A percentile compares a stretch with the other conserved stretches of the same genome.
Evolutionary conservation across 2,329 filamentous ascomycete genomes (phyloP).

Genomic region (Fusarium sp.): DNA sequence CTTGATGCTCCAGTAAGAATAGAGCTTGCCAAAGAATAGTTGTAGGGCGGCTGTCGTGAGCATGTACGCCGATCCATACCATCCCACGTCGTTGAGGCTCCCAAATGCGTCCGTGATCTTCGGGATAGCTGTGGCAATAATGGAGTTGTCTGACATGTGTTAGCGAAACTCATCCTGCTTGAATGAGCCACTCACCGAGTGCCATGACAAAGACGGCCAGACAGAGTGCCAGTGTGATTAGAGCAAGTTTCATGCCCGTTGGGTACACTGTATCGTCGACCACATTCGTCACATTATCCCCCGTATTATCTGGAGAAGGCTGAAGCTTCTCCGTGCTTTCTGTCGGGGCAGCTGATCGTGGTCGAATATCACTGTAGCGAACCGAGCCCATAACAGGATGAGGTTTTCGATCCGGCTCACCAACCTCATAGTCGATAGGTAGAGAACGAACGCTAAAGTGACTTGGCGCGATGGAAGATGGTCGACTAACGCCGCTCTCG

Average conservation of each 20-base stretch:
- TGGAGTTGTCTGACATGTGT: constrained; percentile 47
- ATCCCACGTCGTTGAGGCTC: constrained; percentile 59
- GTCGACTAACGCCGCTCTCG: constrained; percentile 35
- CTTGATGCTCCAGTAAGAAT: constrained; percentile 58
- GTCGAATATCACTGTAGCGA: constrained; percentile 33
- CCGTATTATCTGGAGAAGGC: background rate
- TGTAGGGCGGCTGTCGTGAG: constrained; percentile 55
- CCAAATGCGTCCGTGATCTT: constrained; percentile 56
- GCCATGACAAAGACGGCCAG: constrained; percentile 55
- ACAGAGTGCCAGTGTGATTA: constrained; percentile 52
- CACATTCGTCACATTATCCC: background rate
- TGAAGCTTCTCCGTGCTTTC: constrained; percentile 46
- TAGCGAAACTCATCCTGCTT: background rate
- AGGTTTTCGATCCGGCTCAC: constrained; percentile 19
- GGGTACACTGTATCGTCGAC: constrained; percentile 33
- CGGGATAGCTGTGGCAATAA: constrained; percentile 57
- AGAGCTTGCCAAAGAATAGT: constrained; percentile 54
- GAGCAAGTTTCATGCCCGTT: constrained; percentile 39
- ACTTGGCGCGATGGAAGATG: constrained; percentile 37
- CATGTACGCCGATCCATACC: constrained; percentile 60
- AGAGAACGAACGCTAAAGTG: constrained; percentile 36
- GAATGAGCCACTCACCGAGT: constrained; percentile 42
- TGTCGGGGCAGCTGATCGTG: constrained; percentile 29
- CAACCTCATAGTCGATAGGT: constrained; percentile 25
- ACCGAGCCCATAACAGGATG: constrained; percentile 39